These are phyloP conservation scores for Diaporthe citrichinensis DNA, from an alignment of 2,329 filamentous ascomycete genomes.

Conservation along the genomic window DNA sequence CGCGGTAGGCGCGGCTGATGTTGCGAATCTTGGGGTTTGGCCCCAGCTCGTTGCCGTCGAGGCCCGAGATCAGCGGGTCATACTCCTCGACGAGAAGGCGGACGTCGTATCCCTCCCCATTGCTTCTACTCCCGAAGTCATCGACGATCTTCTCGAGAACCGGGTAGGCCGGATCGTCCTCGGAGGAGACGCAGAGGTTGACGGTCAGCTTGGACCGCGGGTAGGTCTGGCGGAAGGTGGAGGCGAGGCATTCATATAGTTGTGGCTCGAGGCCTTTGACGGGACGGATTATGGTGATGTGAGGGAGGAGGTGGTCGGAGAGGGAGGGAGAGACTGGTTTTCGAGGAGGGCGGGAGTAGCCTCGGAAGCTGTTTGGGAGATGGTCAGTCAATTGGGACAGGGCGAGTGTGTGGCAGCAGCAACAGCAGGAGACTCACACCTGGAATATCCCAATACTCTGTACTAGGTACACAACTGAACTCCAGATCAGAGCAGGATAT, in stretches of 20 bases:
- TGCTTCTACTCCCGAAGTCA: conserved; percentile 67
- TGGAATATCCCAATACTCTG: conserved; percentile 69
- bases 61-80: conserved; percentile 76
- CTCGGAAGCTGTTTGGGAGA: conserved; percentile 60
- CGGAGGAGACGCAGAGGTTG: conserved; percentile 84
- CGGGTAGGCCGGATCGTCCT: conserved; percentile 81
- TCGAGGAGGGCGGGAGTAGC: conserved; percentile 65
- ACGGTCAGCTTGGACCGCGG: conserved; percentile 82
- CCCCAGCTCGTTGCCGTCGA: conserved; percentile 72
- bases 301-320: conserved; percentile 72
- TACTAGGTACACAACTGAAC: conserved; percentile 64
- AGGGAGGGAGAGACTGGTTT: conserved; percentile 66
- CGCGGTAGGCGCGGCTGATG: conserved; percentile 91
- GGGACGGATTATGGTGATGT: conserved; percentile 92
- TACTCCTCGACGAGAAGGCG: conserved; percentile 85
- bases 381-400: not conserved
- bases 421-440: conserved; percentile 58
- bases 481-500: conserved; percentile 58
- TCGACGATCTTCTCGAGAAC: conserved; percentile 78
- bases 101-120: conserved; percentile 72
- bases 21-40: conserved; percentile 99
- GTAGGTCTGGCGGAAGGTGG: conserved; percentile 87
- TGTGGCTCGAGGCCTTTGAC: conserved; percentile 92
- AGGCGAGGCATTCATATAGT: conserved; percentile 92
- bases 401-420: rapidly evolving